Percentiles rank a stretch among this genome's conserved stretches.
These are phyloP conservation scores for Ogataea methanolica DNA, from an alignment of 805 yeast genomes.

Conservation along the genomic window DNA sequence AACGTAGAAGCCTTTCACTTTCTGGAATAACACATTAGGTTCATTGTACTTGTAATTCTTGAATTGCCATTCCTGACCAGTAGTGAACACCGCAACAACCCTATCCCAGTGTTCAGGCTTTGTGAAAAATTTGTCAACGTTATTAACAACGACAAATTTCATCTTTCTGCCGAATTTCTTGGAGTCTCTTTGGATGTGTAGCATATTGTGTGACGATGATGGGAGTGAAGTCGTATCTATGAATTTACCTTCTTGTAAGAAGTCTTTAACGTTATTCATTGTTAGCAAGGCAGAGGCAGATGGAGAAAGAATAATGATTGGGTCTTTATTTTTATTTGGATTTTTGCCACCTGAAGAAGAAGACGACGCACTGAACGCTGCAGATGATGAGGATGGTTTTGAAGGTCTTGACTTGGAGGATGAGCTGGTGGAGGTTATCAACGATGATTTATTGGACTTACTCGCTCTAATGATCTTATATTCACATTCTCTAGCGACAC, in stretches of 20 bases:
- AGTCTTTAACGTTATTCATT: slow-evolving; percentile 59
- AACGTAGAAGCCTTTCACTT: slow-evolving; percentile 77
- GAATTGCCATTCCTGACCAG: slow-evolving; percentile 98
- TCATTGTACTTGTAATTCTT: slow-evolving; percentile 77
- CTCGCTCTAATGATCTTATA: slow-evolving; percentile 49
- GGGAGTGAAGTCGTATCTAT: slow-evolving; percentile 46
- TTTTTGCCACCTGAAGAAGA: slow-evolving; percentile 5
- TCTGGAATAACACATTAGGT: slow-evolving; percentile 77
- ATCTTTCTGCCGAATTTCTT: slow-evolving; percentile 51
- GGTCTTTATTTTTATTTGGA: slow-evolving; percentile 39
- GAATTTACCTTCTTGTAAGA: slow-evolving; percentile 68
- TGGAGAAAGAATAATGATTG: slow-evolving; percentile 74
- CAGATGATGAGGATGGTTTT: slow-evolving; percentile 1
- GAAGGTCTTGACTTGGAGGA: slow-evolving; percentile 5
- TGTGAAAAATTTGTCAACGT: slow-evolving; percentile 78
- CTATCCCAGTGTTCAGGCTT: slow-evolving; percentile 98
- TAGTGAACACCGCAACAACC: slow-evolving; percentile 90
- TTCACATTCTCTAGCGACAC: slow-evolving; percentile 63
- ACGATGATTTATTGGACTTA: slow-evolving; percentile 30
- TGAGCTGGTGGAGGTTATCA: slow-evolving; percentile 15
- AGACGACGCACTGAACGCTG: slow-evolving; percentile 1
- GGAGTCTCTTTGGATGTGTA: slow-evolving; percentile 52
- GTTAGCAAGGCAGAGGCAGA: slow-evolving; percentile 71
- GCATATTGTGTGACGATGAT: slow-evolving; percentile 34
- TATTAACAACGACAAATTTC: slow-evolving; percentile 78